Evolutionary conservation across 495 filamentous ascomycete species (phyloP).

Genomic region (Cairneyella variabilis): DNA sequence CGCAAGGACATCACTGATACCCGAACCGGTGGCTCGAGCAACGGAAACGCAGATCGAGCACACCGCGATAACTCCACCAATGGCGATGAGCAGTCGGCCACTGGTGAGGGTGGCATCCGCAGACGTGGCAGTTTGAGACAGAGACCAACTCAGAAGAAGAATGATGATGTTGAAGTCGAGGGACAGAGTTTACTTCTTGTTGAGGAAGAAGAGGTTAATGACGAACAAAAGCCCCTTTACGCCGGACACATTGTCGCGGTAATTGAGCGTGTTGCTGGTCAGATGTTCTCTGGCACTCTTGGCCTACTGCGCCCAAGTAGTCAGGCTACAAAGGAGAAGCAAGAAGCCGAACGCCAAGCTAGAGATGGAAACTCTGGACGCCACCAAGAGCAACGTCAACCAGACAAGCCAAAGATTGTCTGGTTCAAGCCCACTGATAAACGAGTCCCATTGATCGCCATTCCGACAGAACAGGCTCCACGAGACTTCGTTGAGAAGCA

Average conservation of each 20-base stretch:
- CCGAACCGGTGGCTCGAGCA: constrained; percentile 64
- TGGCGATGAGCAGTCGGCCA: constrained; percentile 59
- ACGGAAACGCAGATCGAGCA: constrained; percentile 63
- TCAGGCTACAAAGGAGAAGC: constrained; percentile 99
- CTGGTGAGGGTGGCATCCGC: constrained; percentile 73
- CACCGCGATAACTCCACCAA: constrained; percentile 45
- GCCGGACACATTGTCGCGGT: constrained; percentile 96
- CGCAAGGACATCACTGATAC: constrained; percentile 97
- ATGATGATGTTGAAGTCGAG: constrained; percentile 98
- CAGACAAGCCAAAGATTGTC: constrained; percentile 98
- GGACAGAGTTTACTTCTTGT: constrained; percentile 94
- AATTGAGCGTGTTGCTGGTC: constrained; percentile 91
- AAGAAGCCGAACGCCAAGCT: constrained; percentile 91
- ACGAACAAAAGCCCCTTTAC: constrained; percentile 95
- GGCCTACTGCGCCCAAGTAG: constrained; percentile 93
- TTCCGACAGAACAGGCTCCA: constrained; percentile 95
- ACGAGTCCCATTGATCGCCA: constrained; percentile 94
- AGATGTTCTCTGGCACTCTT: constrained; percentile 98
- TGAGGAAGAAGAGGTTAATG: constrained; percentile 97
- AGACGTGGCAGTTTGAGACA: constrained; percentile 92
- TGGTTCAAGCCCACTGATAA: constrained; percentile 99
- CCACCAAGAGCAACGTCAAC: constrained; percentile 70
- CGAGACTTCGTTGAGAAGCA: constrained; percentile 98
- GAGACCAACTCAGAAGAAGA: constrained; percentile 98
- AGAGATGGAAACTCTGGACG: constrained; percentile 78